Conservation (phyloP, 129 eudicot genomes). For the Oenanthe sinensis region DNA sequence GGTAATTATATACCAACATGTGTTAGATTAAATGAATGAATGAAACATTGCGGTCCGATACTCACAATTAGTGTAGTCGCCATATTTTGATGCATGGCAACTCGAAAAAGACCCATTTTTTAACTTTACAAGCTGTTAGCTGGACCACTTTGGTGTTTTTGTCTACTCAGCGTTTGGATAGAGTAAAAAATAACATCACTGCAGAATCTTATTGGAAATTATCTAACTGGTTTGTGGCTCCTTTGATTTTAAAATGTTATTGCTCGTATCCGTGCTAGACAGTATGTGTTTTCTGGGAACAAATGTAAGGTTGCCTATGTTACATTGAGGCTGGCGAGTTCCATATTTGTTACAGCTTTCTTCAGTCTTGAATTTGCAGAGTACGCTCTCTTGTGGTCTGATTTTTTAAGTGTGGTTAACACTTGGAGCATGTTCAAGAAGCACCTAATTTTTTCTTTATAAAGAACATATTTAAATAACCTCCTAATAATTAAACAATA, state of each 20-base stretch:
- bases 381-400: too few species aligned
- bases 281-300: background rate
- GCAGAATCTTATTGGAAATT: background rate
- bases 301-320: background rate
- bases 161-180: background rate
- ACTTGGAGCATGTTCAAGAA: too few species aligned
- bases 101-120: background rate
- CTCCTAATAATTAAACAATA: too few species aligned
- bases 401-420: too few species aligned
- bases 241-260: background rate
- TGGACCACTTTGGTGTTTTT: background rate
- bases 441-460: too few species aligned
- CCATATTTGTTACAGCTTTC: background rate
- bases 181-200: background rate
- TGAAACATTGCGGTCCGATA: background rate
- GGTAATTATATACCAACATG: background rate
- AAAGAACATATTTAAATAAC: too few species aligned
- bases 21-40: background rate
- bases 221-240: background rate
- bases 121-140: background rate
- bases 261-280: background rate
- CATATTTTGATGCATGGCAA: background rate
- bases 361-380: too few species aligned
- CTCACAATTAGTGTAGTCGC: background rate
- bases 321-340: constrained; percentile 26